Conservation (phyloP, 108 stramenopile genomes). For the Epithemia pelagica region DNA sequence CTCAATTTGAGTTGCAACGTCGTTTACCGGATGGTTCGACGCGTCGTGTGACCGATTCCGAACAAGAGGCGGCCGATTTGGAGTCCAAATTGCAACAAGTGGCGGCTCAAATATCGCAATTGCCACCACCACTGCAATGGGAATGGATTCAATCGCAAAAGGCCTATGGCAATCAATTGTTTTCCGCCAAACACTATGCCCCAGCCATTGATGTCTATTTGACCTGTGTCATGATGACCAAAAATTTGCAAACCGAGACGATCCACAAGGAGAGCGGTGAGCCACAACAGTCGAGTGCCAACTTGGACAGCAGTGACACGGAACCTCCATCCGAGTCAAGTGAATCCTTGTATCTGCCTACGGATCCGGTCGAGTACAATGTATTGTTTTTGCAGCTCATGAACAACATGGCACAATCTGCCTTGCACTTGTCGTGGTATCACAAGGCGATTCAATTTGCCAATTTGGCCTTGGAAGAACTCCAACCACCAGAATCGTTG, state of each 20-base stretch:
- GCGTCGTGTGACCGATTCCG: constrained; percentile 41
- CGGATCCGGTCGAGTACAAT: neutral
- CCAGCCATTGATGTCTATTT: constrained; percentile 85
- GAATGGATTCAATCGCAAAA: constrained; percentile 66
- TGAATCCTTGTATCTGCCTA: no score
- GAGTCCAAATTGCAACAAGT: constrained; percentile 66
- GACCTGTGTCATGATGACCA: constrained; percentile 55
- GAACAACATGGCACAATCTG: constrained; percentile 76
- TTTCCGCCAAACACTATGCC: constrained; percentile 42
- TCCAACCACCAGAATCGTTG: neutral
- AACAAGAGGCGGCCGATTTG: constrained; percentile 61
- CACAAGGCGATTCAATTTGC: constrained; percentile 74
- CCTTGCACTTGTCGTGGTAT: constrained; percentile 67
- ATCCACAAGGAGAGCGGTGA: neutral
- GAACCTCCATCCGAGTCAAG: neutral
- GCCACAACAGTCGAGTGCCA: neutral
- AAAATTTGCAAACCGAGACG: constrained; percentile 6
- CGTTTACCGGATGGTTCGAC: constrained; percentile 72
- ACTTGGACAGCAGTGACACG: neutral
- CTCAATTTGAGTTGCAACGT: constrained; percentile 61
- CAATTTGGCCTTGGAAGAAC: constrained; percentile 53
- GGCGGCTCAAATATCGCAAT: constrained; percentile 32
- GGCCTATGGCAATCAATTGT: constrained; percentile 53
- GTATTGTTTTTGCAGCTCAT: constrained; percentile 57
- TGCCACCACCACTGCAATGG: constrained; percentile 30